Evolutionary conservation across 1,284 basidiomycete species (phyloP).

Genomic region (Pseudozyma hubeiensis): DNA sequence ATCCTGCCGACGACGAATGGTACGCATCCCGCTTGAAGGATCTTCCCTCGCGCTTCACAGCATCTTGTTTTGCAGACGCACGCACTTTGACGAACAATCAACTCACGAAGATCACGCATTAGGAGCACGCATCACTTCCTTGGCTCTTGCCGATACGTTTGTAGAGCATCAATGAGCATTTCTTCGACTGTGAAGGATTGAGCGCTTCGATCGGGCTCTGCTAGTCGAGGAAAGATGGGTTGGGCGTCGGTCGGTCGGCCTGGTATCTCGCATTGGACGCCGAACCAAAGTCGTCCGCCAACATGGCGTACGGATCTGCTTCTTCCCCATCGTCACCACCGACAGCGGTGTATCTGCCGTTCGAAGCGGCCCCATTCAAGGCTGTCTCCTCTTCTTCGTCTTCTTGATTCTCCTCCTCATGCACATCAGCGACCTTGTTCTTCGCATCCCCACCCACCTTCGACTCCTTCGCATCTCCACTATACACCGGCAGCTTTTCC

Average conservation of each 20-base stretch:
- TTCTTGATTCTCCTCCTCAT: no score
- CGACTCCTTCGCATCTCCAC: background rate
- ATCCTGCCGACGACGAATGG: conserved; percentile 19
- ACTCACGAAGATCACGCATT: background rate
- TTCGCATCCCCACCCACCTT: no score
- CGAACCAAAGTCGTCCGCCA: conserved; percentile 36
- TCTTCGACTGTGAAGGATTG: background rate
- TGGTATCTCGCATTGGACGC: conserved; percentile 15
- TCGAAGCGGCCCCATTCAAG: background rate
- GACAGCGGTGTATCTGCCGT: background rate
- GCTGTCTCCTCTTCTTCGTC: no score
- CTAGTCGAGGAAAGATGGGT: conserved; percentile 15
- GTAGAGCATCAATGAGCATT: background rate
- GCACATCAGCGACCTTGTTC: no score
- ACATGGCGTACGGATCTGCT: conserved; percentile 48
- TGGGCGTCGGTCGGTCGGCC: conserved; percentile 21
- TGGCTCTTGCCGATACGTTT: no score
- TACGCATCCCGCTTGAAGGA: background rate
- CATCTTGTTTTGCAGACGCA: background rate
- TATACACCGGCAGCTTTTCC: conserved; percentile 2
- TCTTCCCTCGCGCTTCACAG: background rate
- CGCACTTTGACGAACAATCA: background rate
- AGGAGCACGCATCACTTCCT: background rate
- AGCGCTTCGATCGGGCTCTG: background rate
- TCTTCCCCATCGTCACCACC: conserved; percentile 17